Base-by-base conservation (phyloP, 495 filamentous ascomycete genomes). In the Entonaema liquescens region DNA sequence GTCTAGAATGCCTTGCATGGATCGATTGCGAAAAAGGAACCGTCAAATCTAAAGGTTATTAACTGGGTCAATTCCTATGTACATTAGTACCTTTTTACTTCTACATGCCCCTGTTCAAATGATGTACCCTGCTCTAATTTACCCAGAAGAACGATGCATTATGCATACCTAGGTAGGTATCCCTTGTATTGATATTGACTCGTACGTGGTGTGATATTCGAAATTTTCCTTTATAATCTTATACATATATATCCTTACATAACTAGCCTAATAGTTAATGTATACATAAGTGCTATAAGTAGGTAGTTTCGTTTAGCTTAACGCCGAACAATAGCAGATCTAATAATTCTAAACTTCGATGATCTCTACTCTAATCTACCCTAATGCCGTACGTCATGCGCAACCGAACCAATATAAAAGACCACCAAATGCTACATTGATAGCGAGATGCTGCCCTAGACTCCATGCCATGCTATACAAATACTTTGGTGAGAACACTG, bases 401-500 rank as follows among this genome's bases (percentile, higher is more conserved):
- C 68, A 53, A 38, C 86, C 84, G 47, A 84, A 63, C 85, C 85
- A 85, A 71, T 82, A 88, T 68, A 92, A 73, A 72, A 88, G 31
- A 68, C 86, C 80, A 12, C 86, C 85, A 44, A 89, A 71, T 8
- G 80, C 83, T 19, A 91, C 65, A 78, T 92, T 93, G 44, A 94
- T 84, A 53, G 82, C 77, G 59, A 94, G 74, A 86, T 99, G 94
- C 78, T 90, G 90, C n/a, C 86, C 90, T 56, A 92, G 65, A 70
- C 86, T 88, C 96, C 96, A 99, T 19, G 89, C 93, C 80, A 96
- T 89, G 55, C 86, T 89, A 77, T 95, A 98, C 70, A 99, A 79
- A 80, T 93, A 99, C 79, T 98, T 99, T 3, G 96, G 96, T 57
- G 91, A 94, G 79, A 99, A 99, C 29, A 99, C 96, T 0, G 94